A percentile compares a stretch with the other conserved stretches of the same genome.
These are phyloP conservation scores for Chlorella sorokiniana DNA, from an alignment of 139 green algal species.

Conservation along the genomic window DNA sequence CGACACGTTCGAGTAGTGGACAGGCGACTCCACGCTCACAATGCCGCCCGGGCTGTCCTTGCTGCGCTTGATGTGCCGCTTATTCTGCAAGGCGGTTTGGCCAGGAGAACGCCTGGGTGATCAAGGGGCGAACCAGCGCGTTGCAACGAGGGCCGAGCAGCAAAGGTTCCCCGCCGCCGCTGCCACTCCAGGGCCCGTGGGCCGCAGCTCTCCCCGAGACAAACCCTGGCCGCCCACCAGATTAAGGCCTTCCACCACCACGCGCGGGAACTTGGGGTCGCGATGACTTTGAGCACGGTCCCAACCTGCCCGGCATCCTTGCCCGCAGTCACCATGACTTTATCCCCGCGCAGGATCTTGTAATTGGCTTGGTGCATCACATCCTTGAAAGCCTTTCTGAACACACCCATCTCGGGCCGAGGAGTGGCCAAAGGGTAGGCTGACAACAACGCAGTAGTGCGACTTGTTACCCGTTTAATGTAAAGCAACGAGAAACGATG, in stretches of 20 bases:
- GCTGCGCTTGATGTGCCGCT: slow-evolving; percentile 63
- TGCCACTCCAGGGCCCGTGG: neutral
- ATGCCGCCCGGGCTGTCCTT: slow-evolving; percentile 65
- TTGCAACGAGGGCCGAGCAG: neutral
- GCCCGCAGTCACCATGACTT: slow-evolving; percentile 68
- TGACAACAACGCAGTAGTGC: too few relatives aligned
- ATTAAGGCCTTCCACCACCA: slow-evolving; percentile 79
- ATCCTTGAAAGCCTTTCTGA: slow-evolving; percentile 37
- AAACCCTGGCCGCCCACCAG: slow-evolving; percentile 55
- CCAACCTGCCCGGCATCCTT: slow-evolving; percentile 76
- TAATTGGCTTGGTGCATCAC: slow-evolving; percentile 60
- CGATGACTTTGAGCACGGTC: slow-evolving; percentile 63
- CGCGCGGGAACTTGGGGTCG: slow-evolving; percentile 51
- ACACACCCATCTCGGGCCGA: slow-evolving; percentile 41
- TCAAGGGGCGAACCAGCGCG: too few relatives aligned
- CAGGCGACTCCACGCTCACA: slow-evolving; percentile 67
- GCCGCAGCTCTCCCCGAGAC: neutral
- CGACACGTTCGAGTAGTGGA: slow-evolving; percentile 83
- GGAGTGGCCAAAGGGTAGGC: neutral
- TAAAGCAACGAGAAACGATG: too few relatives aligned
- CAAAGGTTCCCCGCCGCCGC: neutral
- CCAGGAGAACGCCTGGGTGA: neutral
- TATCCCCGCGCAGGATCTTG: slow-evolving; percentile 67
- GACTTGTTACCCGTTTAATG: too few relatives aligned
- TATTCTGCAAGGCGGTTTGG: slow-evolving; percentile 51